Evolutionary conservation across 257 asterid genomes (phyloP).

Genomic region (Haberlea rhodopensis): DNA sequence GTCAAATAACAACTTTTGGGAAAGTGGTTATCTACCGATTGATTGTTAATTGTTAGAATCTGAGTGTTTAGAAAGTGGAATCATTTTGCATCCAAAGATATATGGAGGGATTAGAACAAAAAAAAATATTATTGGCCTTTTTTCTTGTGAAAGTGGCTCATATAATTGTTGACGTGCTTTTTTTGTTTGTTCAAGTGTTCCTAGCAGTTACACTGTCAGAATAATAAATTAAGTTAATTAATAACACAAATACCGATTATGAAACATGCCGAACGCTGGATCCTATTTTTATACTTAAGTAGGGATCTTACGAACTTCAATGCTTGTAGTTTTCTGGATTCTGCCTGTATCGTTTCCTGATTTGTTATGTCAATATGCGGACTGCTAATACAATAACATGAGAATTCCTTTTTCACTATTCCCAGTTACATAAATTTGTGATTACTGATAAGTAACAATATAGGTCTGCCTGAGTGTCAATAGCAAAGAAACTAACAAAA

Average conservation of each 20-base stretch:
- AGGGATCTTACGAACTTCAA: too few relatives aligned
- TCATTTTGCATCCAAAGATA: not conserved
- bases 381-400: too few relatives aligned
- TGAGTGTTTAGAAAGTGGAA: not conserved
- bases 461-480: slow-evolving; percentile 10
- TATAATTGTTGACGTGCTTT: not conserved
- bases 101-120: not conserved
- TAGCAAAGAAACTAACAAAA: not conserved
- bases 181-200: too few relatives aligned
- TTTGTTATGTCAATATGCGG: not conserved
- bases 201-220: not conserved
- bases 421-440: not conserved
- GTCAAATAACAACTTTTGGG: not conserved
- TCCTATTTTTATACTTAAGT: not conserved
- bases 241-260: not conserved
- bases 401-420: too few relatives aligned
- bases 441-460: too few relatives aligned
- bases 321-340: not conserved
- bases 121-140: too few relatives aligned
- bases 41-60: too few relatives aligned
- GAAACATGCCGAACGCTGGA: not conserved
- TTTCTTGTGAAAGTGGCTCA: not conserved
- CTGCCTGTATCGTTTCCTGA: not conserved
- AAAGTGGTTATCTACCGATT: not conserved
- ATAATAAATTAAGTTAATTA: too few relatives aligned